Conservation (phyloP, 352 stramenopile species). For the Phytophthora hibernalis region DNA sequence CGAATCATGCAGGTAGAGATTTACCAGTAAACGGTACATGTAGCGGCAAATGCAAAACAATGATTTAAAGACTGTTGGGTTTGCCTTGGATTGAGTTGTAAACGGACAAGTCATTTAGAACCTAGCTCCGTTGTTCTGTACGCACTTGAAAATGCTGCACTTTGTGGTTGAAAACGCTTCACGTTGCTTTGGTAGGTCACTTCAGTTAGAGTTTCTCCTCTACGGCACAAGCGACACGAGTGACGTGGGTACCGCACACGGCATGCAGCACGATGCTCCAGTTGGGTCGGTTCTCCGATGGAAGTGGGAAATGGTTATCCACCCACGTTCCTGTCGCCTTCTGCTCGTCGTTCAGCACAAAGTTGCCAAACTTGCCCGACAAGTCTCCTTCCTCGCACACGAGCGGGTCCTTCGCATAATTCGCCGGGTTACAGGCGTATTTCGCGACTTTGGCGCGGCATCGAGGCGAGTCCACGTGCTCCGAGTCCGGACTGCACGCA, state of each 20-base stretch:
- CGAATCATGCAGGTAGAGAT: too few relatives aligned
- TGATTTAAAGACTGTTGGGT: too few relatives aligned
- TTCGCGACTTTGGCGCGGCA: constrained; percentile 34
- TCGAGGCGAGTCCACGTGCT: constrained; percentile 36
- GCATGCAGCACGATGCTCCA: constrained; percentile 59
- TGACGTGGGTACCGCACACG: constrained; percentile 35
- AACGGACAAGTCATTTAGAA: neutral
- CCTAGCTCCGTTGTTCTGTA: neutral
- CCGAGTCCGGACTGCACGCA: constrained; percentile 54
- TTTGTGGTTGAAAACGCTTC: neutral
- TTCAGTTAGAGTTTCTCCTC: constrained; percentile 12
- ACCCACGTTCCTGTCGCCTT: constrained; percentile 35
- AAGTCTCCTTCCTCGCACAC: constrained; percentile 62
- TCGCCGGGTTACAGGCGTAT: constrained; percentile 50
- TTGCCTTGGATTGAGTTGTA: neutral
- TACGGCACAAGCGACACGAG: constrained; percentile 50
- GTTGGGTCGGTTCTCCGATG: constrained; percentile 34
- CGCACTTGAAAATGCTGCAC: too few relatives aligned
- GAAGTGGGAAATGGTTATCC: constrained; percentile 39
- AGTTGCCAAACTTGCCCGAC: constrained; percentile 51
- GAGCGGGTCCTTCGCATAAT: constrained; percentile 38
- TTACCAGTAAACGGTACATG: too few relatives aligned
- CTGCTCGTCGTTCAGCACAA: constrained; percentile 32
- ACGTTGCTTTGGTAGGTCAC: neutral
- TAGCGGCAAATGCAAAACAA: too few relatives aligned